Percentiles rank a stretch among this genome's conserved stretches.
Conservation (phyloP, 495 filamentous ascomycete genomes). For the Talaromyces liani region DNA sequence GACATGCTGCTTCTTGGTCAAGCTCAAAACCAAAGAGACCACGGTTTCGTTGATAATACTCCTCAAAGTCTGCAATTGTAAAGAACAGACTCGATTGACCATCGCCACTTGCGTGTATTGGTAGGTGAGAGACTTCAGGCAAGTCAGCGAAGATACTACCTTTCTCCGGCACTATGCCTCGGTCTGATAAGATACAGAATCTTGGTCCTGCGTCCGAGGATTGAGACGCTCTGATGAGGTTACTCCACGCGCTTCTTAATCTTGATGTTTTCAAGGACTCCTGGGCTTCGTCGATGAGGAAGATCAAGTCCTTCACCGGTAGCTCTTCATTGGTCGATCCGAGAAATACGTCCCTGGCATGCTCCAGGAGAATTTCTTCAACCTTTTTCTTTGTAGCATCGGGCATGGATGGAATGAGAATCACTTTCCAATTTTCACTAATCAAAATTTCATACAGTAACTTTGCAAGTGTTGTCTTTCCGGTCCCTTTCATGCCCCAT, state of each 20-base stretch:
- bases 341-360: neutral
- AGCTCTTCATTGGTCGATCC: neutral
- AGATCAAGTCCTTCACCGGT: neutral
- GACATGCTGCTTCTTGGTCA: neutral
- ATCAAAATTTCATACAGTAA: neutral
- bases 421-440: neutral
- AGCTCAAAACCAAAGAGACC: neutral
- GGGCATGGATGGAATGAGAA: neutral
- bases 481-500: neutral
- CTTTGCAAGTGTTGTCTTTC: conserved; percentile 1
- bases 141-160: neutral
- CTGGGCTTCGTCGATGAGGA: conserved; percentile 2
- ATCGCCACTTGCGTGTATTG: neutral
- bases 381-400: neutral
- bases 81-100: neutral
- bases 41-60: neutral
- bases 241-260: neutral
- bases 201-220: neutral
- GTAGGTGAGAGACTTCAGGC: conserved; percentile 3
- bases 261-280: neutral
- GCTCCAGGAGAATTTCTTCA: neutral
- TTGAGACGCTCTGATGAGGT: neutral
- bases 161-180: neutral
- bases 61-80: neutral
- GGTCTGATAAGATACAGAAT: neutral